A percentile compares a stretch with the other conserved stretches of the same genome.
phyloP scores from a whole-genome alignment of 2,329 filamentous ascomycete genomes.

The Boeremia exigua region DNA sequence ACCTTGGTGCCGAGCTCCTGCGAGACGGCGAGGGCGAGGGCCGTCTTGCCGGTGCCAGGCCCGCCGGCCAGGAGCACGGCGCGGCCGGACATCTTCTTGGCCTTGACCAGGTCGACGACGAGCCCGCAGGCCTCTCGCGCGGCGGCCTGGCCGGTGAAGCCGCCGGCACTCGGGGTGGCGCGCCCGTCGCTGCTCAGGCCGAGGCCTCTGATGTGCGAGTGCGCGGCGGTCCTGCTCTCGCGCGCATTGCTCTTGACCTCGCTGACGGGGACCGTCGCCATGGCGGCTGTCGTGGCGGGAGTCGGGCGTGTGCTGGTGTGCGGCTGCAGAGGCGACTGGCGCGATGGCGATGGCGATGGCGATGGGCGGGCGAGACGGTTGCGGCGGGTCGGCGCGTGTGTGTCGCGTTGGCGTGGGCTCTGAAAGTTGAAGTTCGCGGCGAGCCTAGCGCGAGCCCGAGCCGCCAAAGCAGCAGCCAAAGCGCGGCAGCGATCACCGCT shows the following conservation, averaged over 20 bases:
- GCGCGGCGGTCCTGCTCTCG: constrained; percentile 91
- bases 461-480: not conserved
- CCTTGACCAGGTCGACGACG: constrained; percentile 92
- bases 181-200: constrained; percentile 83
- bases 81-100: constrained; percentile 96
- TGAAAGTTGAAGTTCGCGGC: constrained; percentile 7
- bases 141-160: constrained; percentile 86
- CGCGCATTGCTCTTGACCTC: constrained; percentile 94
- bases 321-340: not conserved
- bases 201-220: constrained; percentile 97
- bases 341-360: not conserved
- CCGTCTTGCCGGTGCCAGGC: constrained; percentile 93
- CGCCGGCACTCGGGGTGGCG: constrained; percentile 72
- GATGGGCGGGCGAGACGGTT: not conserved
- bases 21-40: constrained; percentile 90
- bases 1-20: constrained; percentile 98
- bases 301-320: not conserved
- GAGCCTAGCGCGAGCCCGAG: constrained; percentile 1
- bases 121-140: constrained; percentile 96
- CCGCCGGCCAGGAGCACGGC: constrained; percentile 93
- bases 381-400: not conserved
- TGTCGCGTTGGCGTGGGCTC: not conserved
- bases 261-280: constrained; percentile 60
- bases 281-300: constrained; percentile 19
- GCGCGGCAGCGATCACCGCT: not conserved